Conservation (phyloP, 331 rosid genomes). For the Acacia concinna region DNA sequence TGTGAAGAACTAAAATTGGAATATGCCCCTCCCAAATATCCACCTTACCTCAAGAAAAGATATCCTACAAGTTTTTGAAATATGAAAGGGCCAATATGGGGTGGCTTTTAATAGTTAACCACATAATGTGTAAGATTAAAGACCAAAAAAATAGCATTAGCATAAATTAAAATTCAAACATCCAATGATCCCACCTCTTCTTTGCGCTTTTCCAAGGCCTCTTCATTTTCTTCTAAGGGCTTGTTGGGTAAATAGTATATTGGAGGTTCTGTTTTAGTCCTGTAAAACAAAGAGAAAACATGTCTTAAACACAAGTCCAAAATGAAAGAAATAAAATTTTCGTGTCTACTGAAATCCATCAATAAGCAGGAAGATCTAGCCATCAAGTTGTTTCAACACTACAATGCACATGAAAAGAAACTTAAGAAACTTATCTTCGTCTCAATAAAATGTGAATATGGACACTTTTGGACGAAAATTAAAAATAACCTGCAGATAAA, state of each 20-base stretch:
- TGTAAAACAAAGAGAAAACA: conserved; percentile 32
- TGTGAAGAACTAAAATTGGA: not conserved
- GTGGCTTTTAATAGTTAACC: not conserved
- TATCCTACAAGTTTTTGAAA: not conserved
- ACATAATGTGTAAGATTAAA: not conserved
- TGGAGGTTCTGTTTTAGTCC: conserved; percentile 74
- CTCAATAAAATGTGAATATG: conserved; percentile 97
- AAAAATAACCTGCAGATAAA: conserved; percentile 86
- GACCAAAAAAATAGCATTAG: conserved; percentile 1
- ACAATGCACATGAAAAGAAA: conserved; percentile 81
- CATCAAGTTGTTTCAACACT: conserved; percentile 69
- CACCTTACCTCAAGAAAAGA: not conserved
- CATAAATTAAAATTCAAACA: not conserved
- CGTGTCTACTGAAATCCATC: conserved; percentile 49
- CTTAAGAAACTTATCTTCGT: conserved; percentile 99
- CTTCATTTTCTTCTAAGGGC: conserved; percentile 53
- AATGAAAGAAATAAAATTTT: conserved; percentile 7
- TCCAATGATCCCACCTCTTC: conserved; percentile 57
- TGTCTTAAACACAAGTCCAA: conserved; percentile 25
- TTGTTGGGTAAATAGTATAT: conserved; percentile 66
- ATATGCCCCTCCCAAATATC: not conserved
- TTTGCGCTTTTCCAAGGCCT: conserved; percentile 50
- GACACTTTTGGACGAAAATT: conserved; percentile 97
- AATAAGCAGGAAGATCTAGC: conserved; percentile 49
- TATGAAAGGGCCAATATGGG: not conserved